Conservation (phyloP, 305 asterid species). For the Solanum hybrid region DNA sequence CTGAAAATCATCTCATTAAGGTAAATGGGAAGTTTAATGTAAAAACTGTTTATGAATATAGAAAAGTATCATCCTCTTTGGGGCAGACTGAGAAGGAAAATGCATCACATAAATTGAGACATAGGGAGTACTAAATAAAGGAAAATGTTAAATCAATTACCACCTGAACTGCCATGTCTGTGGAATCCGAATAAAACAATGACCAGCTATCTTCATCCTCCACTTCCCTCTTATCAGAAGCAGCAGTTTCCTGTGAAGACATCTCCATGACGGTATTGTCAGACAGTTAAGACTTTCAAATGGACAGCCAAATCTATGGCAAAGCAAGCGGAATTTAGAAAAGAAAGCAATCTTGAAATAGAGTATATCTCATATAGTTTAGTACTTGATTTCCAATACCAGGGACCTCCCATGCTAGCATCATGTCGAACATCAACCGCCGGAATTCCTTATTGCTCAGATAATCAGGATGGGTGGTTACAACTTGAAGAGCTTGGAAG, state of each 20-base stretch:
- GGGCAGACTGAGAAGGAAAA: not conserved
- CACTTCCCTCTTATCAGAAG: conserved; percentile 39
- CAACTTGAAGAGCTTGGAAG: conserved; percentile 49
- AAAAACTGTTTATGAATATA: not conserved
- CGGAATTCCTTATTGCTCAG: conserved; percentile 63
- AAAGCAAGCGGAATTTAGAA: not conserved
- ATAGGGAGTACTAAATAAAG: not conserved
- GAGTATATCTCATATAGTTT: conserved; percentile 34
- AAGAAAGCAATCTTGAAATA: not conserved
- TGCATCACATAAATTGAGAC: not conserved
- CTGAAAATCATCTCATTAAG: not conserved
- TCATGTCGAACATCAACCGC: conserved; percentile 78
- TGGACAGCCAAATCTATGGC: not conserved
- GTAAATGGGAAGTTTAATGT: not conserved
- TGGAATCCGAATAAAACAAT: conserved; percentile 68
- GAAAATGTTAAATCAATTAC: conserved; percentile 5
- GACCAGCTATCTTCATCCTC: conserved; percentile 81
- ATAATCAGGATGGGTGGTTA: conserved; percentile 44
- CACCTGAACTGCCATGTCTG: conserved; percentile 92
- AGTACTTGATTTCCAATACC: conserved; percentile 33
- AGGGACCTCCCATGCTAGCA: conserved; percentile 93
- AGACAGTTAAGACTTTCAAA: not conserved
- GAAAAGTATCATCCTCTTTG: not conserved
- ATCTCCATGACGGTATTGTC: not conserved
- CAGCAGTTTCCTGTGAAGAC: conserved; percentile 40